phyloP scores from a whole-genome alignment of 805 yeast species.

The Maudiozyma pseudohumilis region DNA sequence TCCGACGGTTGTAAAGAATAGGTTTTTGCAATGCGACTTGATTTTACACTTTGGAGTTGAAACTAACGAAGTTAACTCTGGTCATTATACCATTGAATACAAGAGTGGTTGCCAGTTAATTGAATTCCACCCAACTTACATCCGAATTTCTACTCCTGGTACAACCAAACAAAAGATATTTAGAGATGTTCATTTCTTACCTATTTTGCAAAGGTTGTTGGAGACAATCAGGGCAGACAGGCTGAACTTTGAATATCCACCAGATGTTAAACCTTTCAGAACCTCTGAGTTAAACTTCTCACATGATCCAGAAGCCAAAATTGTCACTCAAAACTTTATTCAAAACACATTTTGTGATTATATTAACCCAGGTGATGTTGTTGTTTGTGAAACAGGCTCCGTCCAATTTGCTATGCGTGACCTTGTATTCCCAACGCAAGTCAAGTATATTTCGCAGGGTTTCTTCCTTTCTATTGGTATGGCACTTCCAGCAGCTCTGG shows the following conservation, averaged over 20 bases:
- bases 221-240: constrained; percentile 27
- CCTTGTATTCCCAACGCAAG: constrained; percentile 46
- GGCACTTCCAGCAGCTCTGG: constrained; percentile 80
- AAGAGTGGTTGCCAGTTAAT: constrained; percentile 34
- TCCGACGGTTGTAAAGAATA: constrained; percentile 36
- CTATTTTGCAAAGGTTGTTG: constrained; percentile 39
- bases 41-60: constrained; percentile 62
- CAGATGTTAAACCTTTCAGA: constrained; percentile 17
- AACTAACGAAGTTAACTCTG: constrained; percentile 59
- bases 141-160: constrained; percentile 34
- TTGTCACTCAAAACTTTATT: constrained; percentile 40
- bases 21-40: constrained; percentile 51
- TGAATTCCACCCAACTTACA: constrained; percentile 43
- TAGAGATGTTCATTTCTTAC: constrained; percentile 38
- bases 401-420: constrained; percentile 71
- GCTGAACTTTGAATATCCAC: constrained; percentile 15
- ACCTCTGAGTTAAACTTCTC: constrained; percentile 13
- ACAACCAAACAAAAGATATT: constrained; percentile 19
- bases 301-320: constrained; percentile 15
- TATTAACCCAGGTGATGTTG: constrained; percentile 52
- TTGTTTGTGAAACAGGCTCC: constrained; percentile 80
- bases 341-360: constrained; percentile 33
- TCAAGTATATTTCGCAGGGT: constrained; percentile 50
- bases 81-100: constrained; percentile 46
- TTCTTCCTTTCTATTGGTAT: constrained; percentile 83